Evolutionary conservation across 2,329 filamentous ascomycete species (phyloP).

Genomic region (Diplocarpon mali): DNA sequence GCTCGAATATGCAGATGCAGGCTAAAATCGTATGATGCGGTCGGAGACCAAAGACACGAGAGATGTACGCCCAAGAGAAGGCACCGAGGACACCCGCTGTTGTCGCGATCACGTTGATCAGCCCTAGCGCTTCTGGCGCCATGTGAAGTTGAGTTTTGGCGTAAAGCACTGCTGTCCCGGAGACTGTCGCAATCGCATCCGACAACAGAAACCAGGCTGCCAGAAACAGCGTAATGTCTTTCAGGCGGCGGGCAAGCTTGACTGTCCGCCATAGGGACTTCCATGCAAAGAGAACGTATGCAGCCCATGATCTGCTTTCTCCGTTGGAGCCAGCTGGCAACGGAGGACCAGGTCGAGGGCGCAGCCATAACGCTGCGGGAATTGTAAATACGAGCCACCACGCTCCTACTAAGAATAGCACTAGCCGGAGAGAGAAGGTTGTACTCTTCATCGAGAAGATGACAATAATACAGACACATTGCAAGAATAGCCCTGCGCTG

Average conservation of each 20-base stretch:
- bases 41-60: slow-evolving; percentile 53
- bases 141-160: slow-evolving; percentile 90
- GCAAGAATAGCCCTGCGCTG: slow-evolving; percentile 71
- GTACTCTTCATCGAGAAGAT: slow-evolving; percentile 64
- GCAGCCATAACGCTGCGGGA: slow-evolving; percentile 76
- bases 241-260: slow-evolving; percentile 58
- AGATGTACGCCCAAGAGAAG: slow-evolving; percentile 78
- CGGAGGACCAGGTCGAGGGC: slow-evolving; percentile 79
- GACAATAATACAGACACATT: slow-evolving; percentile 69
- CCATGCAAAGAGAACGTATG: slow-evolving; percentile 79
- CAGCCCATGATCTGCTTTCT: slow-evolving; percentile 43
- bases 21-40: slow-evolving; percentile 83
- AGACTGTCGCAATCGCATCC: slow-evolving; percentile 89
- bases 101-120: slow-evolving; percentile 91
- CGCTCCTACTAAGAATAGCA: slow-evolving; percentile 72
- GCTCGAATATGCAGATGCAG: slow-evolving; percentile 83
- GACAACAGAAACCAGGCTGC: slow-evolving; percentile 89
- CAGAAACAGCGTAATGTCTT: slow-evolving; percentile 69
- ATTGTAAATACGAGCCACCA: slow-evolving; percentile 95
- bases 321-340: slow-evolving; percentile 33
- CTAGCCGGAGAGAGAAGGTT: slow-evolving; percentile 76
- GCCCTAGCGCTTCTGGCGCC: slow-evolving; percentile 73
- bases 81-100: slow-evolving; percentile 75
- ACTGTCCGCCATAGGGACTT: slow-evolving; percentile 72
- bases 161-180: slow-evolving; percentile 87